Evolutionary conservation across 257 asterid genomes (phyloP).

Genomic region (Solanum tarijense): DNA sequence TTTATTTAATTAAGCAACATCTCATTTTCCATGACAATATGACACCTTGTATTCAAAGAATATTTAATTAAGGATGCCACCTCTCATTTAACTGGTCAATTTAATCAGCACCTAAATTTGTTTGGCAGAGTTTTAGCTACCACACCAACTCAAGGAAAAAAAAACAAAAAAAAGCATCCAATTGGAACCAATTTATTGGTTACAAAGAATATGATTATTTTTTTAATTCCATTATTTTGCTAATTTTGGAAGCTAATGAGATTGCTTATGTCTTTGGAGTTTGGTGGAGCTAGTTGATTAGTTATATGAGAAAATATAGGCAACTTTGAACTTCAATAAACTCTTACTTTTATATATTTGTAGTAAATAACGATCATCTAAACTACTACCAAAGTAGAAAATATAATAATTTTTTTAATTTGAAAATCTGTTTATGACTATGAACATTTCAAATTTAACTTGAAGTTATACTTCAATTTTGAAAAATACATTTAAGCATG

Average conservation of each 20-base stretch:
- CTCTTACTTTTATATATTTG: background rate
- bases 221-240: background rate
- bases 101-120: background rate
- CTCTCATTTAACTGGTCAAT: background rate
- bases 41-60: background rate
- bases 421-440: background rate
- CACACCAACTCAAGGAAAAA: background rate
- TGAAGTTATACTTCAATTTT: background rate
- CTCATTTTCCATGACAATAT: background rate
- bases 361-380: background rate
- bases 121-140: background rate
- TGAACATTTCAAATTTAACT: background rate
- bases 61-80: background rate
- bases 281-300: background rate
- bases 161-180: background rate
- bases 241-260: background rate
- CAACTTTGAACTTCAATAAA: background rate
- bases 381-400: background rate
- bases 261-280: background rate
- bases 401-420: background rate
- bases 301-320: background rate
- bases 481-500: background rate
- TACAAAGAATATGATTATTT: background rate
- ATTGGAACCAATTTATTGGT: background rate
- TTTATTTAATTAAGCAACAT: background rate